phyloP scores from a whole-genome alignment of 148 eudicot species.

The Dianthus caryophyllus region DNA sequence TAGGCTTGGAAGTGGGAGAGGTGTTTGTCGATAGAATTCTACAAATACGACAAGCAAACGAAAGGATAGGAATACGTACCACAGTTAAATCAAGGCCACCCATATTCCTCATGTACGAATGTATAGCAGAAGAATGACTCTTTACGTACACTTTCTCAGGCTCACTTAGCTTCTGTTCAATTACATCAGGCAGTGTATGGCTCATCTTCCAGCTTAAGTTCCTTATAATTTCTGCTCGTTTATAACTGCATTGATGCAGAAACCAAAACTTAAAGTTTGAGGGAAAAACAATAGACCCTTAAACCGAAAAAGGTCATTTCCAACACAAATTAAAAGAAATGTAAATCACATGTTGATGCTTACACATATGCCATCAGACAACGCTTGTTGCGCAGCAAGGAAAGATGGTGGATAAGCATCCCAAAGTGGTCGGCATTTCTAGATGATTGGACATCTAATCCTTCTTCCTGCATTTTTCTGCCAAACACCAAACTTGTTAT shows the following conservation, averaged over 20 bases:
- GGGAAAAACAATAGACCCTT: too few species aligned
- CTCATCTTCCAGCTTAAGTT: conserved; percentile 72
- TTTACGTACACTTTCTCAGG: conserved; percentile 73
- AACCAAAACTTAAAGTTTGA: conserved; percentile 1
- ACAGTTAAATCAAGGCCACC: conserved; percentile 72
- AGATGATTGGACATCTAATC: conserved; percentile 49
- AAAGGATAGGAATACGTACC: conserved; percentile 41
- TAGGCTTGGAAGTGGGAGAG: not conserved
- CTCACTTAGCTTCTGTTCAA: conserved; percentile 71
- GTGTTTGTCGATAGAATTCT: not conserved
- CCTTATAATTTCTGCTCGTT: conserved; percentile 71
- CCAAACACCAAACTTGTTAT: conserved; percentile 14
- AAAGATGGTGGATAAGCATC: conserved; percentile 82
- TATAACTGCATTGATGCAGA: conserved; percentile 41
- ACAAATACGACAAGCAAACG: not conserved
- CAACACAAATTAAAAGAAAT: not conserved
- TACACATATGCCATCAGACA: conserved; percentile 90
- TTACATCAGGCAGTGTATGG: conserved; percentile 66
- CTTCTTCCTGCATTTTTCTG: conserved; percentile 89
- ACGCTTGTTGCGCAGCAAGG: conserved; percentile 86
- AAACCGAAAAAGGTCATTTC: not conserved
- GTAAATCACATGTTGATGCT: conserved; percentile 16
- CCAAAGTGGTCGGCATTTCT: conserved; percentile 80
- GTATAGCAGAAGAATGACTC: conserved; percentile 55
- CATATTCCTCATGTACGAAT: conserved; percentile 56